These are phyloP conservation scores for Metarhizium robertsii DNA, from an alignment of 2,329 filamentous ascomycete genomes.

Conservation along the genomic window DNA sequence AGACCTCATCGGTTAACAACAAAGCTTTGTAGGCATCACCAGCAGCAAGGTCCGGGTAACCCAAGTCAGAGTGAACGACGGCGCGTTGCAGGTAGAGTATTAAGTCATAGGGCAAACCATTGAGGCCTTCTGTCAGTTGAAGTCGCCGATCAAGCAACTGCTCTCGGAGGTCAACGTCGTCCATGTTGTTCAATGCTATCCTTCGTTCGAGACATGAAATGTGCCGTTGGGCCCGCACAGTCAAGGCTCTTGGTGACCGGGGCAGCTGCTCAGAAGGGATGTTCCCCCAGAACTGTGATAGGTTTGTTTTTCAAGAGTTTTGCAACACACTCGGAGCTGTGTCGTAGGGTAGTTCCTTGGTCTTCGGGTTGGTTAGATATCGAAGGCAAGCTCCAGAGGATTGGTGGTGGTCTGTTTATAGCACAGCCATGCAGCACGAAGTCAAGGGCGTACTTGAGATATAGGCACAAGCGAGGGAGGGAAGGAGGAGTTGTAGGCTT, in stretches of 20 bases:
- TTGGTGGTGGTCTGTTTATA: too few relatives aligned
- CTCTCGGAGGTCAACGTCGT: constrained; percentile 28
- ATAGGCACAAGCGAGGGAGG: too few relatives aligned
- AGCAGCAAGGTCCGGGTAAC: constrained; percentile 81
- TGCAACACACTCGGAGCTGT: background rate
- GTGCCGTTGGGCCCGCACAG: background rate
- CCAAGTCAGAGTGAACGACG: constrained; percentile 59
- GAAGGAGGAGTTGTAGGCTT: too few relatives aligned
- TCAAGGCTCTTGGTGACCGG: background rate
- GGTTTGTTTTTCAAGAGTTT: too few relatives aligned
- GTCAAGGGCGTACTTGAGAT: too few relatives aligned
- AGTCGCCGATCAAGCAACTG: constrained; percentile 44
- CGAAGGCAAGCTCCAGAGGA: too few relatives aligned
- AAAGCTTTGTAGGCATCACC: constrained; percentile 87
- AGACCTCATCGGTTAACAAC: constrained; percentile 73
- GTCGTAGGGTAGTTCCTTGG: too few relatives aligned
- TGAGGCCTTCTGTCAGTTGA: constrained; percentile 45
- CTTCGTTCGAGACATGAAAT: background rate
- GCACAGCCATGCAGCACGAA: too few relatives aligned
- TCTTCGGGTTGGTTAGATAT: too few relatives aligned
- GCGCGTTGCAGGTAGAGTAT: constrained; percentile 62
- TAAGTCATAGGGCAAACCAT: constrained; percentile 47
- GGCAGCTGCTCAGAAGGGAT: background rate
- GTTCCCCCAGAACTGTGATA: too few relatives aligned
- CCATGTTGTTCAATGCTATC: constrained; percentile 14